Evolutionary conservation across 169 alveolate species (phyloP).

Genomic region (Plasmodium chabaudi): DNA sequence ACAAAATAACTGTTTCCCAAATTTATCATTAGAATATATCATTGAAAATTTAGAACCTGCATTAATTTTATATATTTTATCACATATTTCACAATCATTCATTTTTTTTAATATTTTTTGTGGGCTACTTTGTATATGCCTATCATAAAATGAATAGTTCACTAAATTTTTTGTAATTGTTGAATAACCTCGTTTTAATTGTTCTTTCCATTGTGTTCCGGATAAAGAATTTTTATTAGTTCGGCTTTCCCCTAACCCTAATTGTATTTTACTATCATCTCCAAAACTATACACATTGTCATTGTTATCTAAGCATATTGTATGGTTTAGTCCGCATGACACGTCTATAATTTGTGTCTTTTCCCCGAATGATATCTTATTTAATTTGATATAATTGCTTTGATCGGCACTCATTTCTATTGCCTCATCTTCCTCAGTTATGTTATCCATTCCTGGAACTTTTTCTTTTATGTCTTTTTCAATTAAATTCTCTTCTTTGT

Average conservation of each 20-base stretch:
- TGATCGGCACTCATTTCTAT: conserved; percentile 12
- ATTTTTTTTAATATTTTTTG: conserved; percentile 51
- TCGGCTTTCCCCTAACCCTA: conserved; percentile 75
- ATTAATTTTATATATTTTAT: conserved; percentile 62
- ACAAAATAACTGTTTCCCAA: conserved; percentile 73
- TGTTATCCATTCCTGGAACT: too few species aligned
- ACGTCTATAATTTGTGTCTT: conserved; percentile 66
- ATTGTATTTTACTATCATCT: conserved; percentile 74
- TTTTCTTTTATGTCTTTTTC: background rate
- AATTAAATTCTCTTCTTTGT: background rate
- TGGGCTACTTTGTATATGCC: conserved; percentile 75
- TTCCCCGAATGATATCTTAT: conserved; percentile 62
- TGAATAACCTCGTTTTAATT: conserved; percentile 67
- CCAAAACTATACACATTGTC: conserved; percentile 73
- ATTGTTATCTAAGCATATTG: conserved; percentile 65
- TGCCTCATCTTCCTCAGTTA: background rate
- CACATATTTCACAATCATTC: conserved; percentile 61
- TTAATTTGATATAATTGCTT: conserved; percentile 36
- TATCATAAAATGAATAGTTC: conserved; percentile 75
- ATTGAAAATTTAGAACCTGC: conserved; percentile 71
- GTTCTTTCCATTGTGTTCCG: conserved; percentile 75
- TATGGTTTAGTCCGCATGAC: conserved; percentile 71
- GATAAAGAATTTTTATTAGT: conserved; percentile 72
- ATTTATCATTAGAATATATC: conserved; percentile 65
- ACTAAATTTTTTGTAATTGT: conserved; percentile 68